phyloP scores from a whole-genome alignment of 2,329 filamentous ascomycete genomes.

The Fusarium oligoseptatum region DNA sequence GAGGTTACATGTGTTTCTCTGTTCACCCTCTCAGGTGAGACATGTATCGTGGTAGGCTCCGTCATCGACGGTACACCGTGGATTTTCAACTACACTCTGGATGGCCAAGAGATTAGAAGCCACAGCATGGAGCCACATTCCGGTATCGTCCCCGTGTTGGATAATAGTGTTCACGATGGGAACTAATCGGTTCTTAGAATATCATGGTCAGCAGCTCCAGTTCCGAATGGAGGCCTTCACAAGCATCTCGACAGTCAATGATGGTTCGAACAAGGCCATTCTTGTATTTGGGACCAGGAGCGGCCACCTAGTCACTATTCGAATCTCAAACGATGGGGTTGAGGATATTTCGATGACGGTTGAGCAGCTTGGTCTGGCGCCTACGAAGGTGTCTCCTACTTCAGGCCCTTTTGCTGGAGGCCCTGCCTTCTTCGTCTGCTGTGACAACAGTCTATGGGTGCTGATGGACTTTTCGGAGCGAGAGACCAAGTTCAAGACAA shows the following conservation, averaged over 20 bases:
- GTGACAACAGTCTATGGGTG: constrained; percentile 61
- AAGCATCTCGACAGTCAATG: constrained; percentile 56
- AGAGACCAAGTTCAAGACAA: constrained; percentile 53
- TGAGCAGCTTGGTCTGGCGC: constrained; percentile 54
- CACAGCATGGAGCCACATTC: constrained; percentile 19
- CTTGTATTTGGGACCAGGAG: constrained; percentile 64
- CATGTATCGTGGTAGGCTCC: constrained; percentile 53
- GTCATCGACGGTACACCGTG: constrained; percentile 50
- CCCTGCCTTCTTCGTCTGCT: constrained; percentile 59
- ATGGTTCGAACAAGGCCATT: constrained; percentile 44
- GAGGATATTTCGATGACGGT: constrained; percentile 45
- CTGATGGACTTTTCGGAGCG: constrained; percentile 54
- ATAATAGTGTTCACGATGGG: background rate
- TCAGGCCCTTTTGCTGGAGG: constrained; percentile 42
- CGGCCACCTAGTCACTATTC: constrained; percentile 63
- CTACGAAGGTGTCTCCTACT: constrained; percentile 52
- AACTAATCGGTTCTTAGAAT: constrained; percentile 21
- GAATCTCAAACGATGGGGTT: constrained; percentile 33
- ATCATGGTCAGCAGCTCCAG: background rate
- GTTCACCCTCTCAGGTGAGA: constrained; percentile 43
- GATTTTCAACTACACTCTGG: constrained; percentile 50
- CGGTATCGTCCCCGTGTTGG: constrained; percentile 23
- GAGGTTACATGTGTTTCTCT: constrained; percentile 65
- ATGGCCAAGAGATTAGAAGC: constrained; percentile 41
- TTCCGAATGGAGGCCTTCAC: constrained; percentile 59